Evolutionary conservation across 306 rosid genomes (phyloP), one percentile per base, ranked within the genome.

Genomic region (Inga laurina): DNA sequence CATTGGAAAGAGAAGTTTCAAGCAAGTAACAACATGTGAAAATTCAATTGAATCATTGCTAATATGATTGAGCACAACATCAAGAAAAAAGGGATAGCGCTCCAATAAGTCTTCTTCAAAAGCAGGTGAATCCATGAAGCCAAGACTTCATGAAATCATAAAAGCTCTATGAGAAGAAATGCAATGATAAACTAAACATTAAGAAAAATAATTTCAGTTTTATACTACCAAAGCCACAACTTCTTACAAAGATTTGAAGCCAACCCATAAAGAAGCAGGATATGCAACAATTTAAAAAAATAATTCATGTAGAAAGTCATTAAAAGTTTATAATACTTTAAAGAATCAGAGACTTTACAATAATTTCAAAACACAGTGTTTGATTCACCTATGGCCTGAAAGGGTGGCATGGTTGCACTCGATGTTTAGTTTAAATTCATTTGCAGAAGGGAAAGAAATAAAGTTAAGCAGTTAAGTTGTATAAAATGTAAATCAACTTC

Each of bases 81-180:
- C 99, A 79, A 96, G 90, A 85, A 96, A 92, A 88, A 92, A 91
- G 39, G 98, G 98, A 91, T 92, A 96, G 41, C 78, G 92, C 83
- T 96, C 98, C 87, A 96, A 88, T 90, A 96, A 90, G 90, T 97
- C 99, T 91, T 96, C 98, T 91, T 96, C 98, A 72, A 96, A 93
- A 73, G 97, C 91, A 81, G 97, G 93, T 77, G 99, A 93, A 80
- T 96, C 97, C 89, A 96, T 88, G 89, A 93, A 92, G 83, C 99
- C 94, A 82, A 93, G 92, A 92, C 99, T 96, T 90, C 84, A 89
- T 43, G 49, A 83, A 79, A 81, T 70, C 18, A 86, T 34, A 74
- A 83, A 76, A 24, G 57, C n/a, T 71, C 43, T 77, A 82, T 71
- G 75, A 83, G 74, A 70, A 72, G 82, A 68, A 80, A 71, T 81